A percentile compares a stretch with the other conserved stretches of the same genome.
Evolutionary conservation across 1,284 basidiomycete species (phyloP).

Genomic region (Microbotryum saponariae): DNA sequence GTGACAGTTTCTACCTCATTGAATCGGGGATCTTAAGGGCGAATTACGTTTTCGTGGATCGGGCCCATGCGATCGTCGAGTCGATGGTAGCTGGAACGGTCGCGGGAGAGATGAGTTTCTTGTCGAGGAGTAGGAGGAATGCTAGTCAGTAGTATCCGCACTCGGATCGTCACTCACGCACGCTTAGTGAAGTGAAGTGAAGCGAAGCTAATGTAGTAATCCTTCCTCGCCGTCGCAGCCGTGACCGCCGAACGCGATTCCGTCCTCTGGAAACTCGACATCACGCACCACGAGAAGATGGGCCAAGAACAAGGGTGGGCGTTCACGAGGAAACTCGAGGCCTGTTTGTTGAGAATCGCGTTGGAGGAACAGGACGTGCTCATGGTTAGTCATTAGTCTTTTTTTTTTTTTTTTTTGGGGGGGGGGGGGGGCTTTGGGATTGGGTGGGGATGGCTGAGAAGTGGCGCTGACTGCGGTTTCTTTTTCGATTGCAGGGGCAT

Average conservation of each 20-base stretch:
- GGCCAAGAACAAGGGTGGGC: constrained; percentile 38
- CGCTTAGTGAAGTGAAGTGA: no score
- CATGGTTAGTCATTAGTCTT: no score
- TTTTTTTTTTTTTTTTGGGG: no score
- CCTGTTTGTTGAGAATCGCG: constrained; percentile 25
- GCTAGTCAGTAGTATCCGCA: constrained; percentile 45
- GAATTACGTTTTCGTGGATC: constrained; percentile 48
- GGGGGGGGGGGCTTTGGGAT: no score
- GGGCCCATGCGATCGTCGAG: constrained; percentile 57
- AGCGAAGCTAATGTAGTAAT: no score
- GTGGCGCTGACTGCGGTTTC: no score
- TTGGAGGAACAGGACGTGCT: constrained; percentile 25
- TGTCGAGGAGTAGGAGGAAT: constrained; percentile 68
- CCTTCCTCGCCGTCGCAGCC: constrained; percentile 30
- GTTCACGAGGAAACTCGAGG: constrained; percentile 28
- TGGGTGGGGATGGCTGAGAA: no score
- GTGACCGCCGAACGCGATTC: constrained; percentile 69
- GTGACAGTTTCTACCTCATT: constrained; percentile 68
- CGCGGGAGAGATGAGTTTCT: constrained; percentile 75
- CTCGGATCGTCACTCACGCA: no score
- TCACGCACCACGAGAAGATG: constrained; percentile 52
- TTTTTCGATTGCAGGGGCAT: no score
- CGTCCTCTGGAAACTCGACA: constrained; percentile 69
- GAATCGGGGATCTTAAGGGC: constrained; percentile 75
- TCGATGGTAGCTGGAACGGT: constrained; percentile 81